Base-by-base conservation (phyloP, 176 grass and related monocot species). In the Stipa capillata region DNA sequence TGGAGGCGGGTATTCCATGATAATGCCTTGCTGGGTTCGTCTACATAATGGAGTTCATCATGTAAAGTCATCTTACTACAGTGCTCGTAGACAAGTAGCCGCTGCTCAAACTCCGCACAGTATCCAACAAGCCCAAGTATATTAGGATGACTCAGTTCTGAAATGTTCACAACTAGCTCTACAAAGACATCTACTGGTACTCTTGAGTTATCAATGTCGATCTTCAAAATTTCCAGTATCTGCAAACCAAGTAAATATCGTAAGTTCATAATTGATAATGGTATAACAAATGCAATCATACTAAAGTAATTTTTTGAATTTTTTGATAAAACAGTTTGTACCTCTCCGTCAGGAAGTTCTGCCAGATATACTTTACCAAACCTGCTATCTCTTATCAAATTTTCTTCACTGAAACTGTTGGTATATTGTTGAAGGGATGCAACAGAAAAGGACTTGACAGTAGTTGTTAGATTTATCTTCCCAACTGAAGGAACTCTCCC, bases 201-300 rank as follows among this genome's bases (percentile, higher is more conserved):
- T 89, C 72, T 90, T 29, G 92, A 95, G 69, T 87, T 86, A 39
- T 55, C 87, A 68, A 85, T 70, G 74, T 96, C 90, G 35, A 99
- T 85, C 82, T 99, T 99, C 90, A 96, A 84, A 80, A 99, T 84
- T 91, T 99, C 97, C 39, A 99, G 44, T 29, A 93, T 81, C 97
- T 99, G 88, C 54, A 76, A 45, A 27, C 34, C 25, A 85, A 79
- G 70, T 37, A 45, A 73, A 42, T 70, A 21, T n/a, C 27, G 31
- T 52, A 73, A 58, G 69, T 16, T 73, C 43, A 92, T 65, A 69
- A 74, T 9, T 79, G 28, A 79, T 45, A n/a, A 87, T 58, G 14
- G 16, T 29, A 77, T 29, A 12, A 64, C 74, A 28, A 84, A 80
- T 41, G 33, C 20, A 82, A 62, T 65, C 6, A 43, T 77, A 62